A percentile compares a stretch with the other conserved stretches of the same genome.
These are phyloP conservation scores for Alternaria sp. DNA, from an alignment of 2,329 filamentous ascomycete species.

Conservation along the genomic window DNA sequence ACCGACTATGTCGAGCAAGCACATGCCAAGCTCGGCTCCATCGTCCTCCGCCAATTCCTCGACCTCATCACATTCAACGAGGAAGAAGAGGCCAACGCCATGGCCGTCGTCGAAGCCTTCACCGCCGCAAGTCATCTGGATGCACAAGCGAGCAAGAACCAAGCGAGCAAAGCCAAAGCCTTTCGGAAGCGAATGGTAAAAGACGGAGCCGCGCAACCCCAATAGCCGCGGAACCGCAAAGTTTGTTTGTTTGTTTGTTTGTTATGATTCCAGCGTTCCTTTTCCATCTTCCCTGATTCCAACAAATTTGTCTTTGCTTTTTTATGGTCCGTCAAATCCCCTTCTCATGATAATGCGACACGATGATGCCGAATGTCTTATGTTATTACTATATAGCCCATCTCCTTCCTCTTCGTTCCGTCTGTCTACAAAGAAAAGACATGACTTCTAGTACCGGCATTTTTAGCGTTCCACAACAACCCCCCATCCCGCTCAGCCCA, in stretches of 20 bases:
- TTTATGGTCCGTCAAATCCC: neutral
- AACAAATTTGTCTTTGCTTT: constrained; percentile 2
- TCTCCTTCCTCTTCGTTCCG: constrained; percentile 7
- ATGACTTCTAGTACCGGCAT: neutral
- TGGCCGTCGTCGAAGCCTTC: constrained; percentile 37
- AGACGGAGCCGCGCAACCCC: constrained; percentile 5
- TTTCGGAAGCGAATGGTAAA: constrained; percentile 33
- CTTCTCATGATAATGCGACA: constrained; percentile 20
- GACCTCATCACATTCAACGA: constrained; percentile 33
- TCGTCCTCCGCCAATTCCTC: constrained; percentile 35
- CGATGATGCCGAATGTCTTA: constrained; percentile 18
- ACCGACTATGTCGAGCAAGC: constrained; percentile 33
- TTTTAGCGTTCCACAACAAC: constrained; percentile 3
- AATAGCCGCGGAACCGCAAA: neutral
- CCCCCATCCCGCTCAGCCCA: constrained; percentile 15
- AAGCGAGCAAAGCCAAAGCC: constrained; percentile 29
- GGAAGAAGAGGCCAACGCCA: constrained; percentile 19
- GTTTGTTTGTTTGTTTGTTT: constrained; percentile 8
- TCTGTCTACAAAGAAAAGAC: too few species aligned
- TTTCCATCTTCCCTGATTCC: neutral
- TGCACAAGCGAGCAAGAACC: constrained; percentile 19
- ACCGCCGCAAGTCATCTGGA: constrained; percentile 36
- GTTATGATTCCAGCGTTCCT: neutral
- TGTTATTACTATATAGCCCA: constrained; percentile 19
- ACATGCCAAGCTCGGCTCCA: constrained; percentile 33